Evolutionary conservation across 2,329 filamentous ascomycete species (phyloP), one percentile per base, ranked within the genome.

Genomic region (Claviceps sp.): DNA sequence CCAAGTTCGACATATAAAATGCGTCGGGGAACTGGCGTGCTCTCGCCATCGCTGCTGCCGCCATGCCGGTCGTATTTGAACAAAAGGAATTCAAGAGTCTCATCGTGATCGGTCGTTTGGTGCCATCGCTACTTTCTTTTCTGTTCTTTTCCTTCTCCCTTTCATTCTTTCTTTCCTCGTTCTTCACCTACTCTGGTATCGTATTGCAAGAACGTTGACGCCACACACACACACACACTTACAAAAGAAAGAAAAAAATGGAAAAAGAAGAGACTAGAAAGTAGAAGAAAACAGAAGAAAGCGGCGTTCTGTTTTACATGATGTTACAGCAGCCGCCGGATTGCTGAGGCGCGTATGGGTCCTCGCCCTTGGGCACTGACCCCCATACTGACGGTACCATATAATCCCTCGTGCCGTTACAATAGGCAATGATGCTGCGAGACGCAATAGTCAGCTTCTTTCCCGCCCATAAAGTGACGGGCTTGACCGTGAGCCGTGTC

Each of bases 381-480:
- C 91, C 91, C 93, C 93, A 98, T 69, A 94, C 87, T 51, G 89
- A 95, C 49, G 90, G 90, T 51, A 97, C 90, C 93, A 98, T 97
- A 75, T 95, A 97, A 70, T 98, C 93, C 70, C 91, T 87, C 62
- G 93, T 96, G 71, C 88, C 90, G 71, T 95, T 95, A 72, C 91
- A 97, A 75, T 97, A 97, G 61, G 89, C 87, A 69, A 97, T 97
- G 69, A 97, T 87, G 70, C 93, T 98, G 42, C 7, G 24, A 34
- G 38, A 18, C 14, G 44, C 38, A 16, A 14, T 22, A 51, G 50
- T 51, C 50, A 51, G 50, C 50, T 22, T 46, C 34, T 9, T 16
- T 20, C 30, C 7, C 3, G 30, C 11, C 30, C 9, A 34, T 3
- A 34, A 11, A 34, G 30, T 34, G 9, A 9, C 11, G 9, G 9